Conservation (phyloP, 352 stramenopile species). For the Pythium diclinum region DNA sequence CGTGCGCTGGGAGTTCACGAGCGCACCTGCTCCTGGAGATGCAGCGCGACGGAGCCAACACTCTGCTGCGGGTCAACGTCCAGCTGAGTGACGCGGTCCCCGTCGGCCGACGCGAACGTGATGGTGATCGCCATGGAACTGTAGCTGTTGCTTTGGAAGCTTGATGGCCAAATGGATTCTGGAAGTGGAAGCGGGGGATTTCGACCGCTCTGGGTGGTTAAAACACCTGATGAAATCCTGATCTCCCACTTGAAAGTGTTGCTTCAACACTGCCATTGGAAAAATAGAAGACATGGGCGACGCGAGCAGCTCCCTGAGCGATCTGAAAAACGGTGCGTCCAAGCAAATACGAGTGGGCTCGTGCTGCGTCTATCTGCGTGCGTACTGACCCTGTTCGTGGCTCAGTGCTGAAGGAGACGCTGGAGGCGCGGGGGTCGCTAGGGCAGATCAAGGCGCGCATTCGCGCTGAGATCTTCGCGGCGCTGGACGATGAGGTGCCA, state of each 20-base stretch:
- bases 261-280: background rate
- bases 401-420: conserved; percentile 78
- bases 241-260: background rate
- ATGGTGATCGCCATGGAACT: conserved; percentile 57
- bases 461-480: conserved; percentile 81
- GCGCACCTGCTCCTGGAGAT: conserved; percentile 55
- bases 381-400: background rate
- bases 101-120: conserved; percentile 56
- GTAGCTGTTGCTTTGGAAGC: background rate
- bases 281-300: conserved; percentile 19
- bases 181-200: conserved; percentile 3
- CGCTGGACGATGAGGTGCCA: conserved; percentile 70
- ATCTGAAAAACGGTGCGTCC: conserved; percentile 26
- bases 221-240: conserved; percentile 12
- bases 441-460: conserved; percentile 84
- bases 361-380: background rate
- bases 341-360: background rate
- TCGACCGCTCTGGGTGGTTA: conserved; percentile 1
- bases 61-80: conserved; percentile 48
- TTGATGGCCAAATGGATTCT: conserved; percentile 12
- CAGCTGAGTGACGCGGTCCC: conserved; percentile 53
- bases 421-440: conserved; percentile 69
- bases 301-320: conserved; percentile 20
- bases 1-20: background rate
- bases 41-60: conserved; percentile 35